phyloP scores from a whole-genome alignment of 129 eudicot species.

The Erigeron canadensis region DNA sequence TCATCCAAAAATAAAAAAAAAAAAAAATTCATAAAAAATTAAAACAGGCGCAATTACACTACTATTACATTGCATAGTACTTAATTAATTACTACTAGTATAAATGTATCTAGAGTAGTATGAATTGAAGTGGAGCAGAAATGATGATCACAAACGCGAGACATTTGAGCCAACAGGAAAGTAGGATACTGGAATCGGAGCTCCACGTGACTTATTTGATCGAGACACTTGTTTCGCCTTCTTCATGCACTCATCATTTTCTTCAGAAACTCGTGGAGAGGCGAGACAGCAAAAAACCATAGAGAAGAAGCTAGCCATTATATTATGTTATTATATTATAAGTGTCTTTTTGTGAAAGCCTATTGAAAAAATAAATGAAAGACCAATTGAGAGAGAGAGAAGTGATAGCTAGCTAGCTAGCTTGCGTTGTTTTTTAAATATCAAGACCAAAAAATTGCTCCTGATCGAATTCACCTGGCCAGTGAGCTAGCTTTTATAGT shows the following conservation, averaged over 20 bases:
- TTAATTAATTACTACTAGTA: no score
- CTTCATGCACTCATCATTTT: neutral
- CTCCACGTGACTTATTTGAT: conserved; percentile 18
- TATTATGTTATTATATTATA: no score
- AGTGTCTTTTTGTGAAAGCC: no score
- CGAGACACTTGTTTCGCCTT: conserved; percentile 22
- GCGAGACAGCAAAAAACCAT: conserved; percentile 20
- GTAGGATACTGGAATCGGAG: conserved; percentile 20
- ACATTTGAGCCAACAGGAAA: conserved; percentile 19
- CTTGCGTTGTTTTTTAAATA: neutral
- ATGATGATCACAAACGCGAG: conserved; percentile 25
- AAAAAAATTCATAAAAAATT: no score
- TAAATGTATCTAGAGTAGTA: no score
- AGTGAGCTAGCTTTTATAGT: neutral
- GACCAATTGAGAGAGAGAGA: no score
- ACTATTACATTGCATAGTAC: no score
- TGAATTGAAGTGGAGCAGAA: no score
- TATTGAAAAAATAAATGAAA: no score
- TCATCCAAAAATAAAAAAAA: no score
- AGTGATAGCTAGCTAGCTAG: no score
- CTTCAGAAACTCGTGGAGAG: conserved; percentile 21
- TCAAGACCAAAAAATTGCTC: conserved; percentile 2
- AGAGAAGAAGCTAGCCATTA: conserved; percentile 24
- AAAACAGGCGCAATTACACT: no score
- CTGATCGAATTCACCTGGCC: neutral